Conservation (phyloP, 176 grass and related monocot species). For the Triticum dicoccoides region DNA sequence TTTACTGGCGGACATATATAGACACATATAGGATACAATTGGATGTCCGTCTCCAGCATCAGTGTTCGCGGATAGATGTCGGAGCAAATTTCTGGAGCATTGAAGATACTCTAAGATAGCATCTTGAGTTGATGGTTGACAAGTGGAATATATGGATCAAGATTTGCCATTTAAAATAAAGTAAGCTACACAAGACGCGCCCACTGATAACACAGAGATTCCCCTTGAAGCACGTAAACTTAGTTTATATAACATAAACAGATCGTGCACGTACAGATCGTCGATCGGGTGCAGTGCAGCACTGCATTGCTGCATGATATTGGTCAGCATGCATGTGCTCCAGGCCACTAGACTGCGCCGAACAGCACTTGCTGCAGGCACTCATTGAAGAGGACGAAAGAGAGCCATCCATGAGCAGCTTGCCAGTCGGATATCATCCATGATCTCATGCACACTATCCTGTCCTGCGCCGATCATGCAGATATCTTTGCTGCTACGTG, state of each 20-base stretch:
- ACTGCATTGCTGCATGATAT: constrained; percentile 1
- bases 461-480: neutral
- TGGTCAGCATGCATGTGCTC: neutral
- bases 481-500: neutral
- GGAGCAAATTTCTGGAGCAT: too few species aligned
- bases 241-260: neutral
- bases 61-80: too few species aligned
- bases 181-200: neutral
- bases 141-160: neutral
- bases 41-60: too few species aligned
- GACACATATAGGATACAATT: too few species aligned
- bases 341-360: neutral
- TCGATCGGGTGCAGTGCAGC: neutral
- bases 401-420: neutral
- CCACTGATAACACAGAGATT: neutral
- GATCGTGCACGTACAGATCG: neutral
- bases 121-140: neutral
- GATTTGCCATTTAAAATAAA: neutral
- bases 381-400: neutral
- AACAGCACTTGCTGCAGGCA: neutral
- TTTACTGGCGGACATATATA: too few species aligned
- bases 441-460: neutral
- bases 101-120: neutral
- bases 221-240: neutral
- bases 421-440: neutral